Evolutionary conservation across 2,329 filamentous ascomycete species (phyloP).

Genomic region (Karstenula rhodostoma): DNA sequence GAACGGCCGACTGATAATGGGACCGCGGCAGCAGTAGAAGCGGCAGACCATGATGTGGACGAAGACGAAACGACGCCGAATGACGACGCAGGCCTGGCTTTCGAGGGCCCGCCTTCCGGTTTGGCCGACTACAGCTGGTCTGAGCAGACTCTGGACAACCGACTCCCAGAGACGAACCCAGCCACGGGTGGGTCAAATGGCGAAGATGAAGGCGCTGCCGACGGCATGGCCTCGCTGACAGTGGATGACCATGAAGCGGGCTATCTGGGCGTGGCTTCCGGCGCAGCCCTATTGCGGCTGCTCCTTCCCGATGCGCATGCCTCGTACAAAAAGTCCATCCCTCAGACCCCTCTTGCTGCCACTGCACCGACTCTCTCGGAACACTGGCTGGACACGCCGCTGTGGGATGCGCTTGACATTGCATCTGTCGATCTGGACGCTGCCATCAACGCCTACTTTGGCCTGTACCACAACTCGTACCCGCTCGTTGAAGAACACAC

Average conservation of each 20-base stretch:
- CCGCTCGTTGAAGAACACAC: slow-evolving; percentile 14
- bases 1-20: not conserved
- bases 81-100: slow-evolving; percentile 8
- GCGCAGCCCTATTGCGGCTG: slow-evolving; percentile 54
- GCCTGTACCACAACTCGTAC: slow-evolving; percentile 13
- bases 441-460: slow-evolving; percentile 14
- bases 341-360: slow-evolving; percentile 3
- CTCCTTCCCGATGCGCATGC: slow-evolving; percentile 16
- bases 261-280: slow-evolving; percentile 58
- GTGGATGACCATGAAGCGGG: slow-evolving; percentile 50
- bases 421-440: slow-evolving; percentile 13
- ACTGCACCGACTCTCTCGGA: slow-evolving; percentile 24
- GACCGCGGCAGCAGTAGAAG: slow-evolving; percentile 27
- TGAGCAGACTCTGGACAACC: slow-evolving; percentile 8
- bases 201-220: slow-evolving; percentile 20
- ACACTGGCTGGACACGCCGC: slow-evolving; percentile 14
- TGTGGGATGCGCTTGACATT: slow-evolving; percentile 13
- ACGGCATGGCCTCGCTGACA: slow-evolving; percentile 43
- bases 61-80: not conserved
- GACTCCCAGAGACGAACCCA: not conserved
- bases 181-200: not conserved
- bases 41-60: not conserved
- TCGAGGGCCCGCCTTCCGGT: slow-evolving; percentile 12
- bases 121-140: slow-evolving; percentile 15
- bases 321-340: slow-evolving; percentile 5